phyloP scores from a whole-genome alignment of 805 yeast species.

The Isabelozyma rhagii region DNA sequence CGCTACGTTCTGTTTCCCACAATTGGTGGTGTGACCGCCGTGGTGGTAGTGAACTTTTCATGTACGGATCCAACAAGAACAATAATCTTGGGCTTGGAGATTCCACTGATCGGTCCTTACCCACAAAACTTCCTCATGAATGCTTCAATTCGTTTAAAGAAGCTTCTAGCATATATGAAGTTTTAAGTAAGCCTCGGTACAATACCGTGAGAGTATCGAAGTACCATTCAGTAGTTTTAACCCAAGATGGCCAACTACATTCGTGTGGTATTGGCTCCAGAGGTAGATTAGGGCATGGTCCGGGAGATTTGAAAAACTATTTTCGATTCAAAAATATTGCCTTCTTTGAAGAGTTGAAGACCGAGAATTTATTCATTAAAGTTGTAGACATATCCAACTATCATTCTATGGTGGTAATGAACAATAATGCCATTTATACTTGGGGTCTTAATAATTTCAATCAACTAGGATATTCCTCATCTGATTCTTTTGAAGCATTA shows the following conservation, averaged over 20 bases:
- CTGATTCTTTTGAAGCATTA: conserved; percentile 25
- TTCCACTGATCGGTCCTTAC: conserved; percentile 43
- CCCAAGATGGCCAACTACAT: conserved; percentile 53
- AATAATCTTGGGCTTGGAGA: conserved; percentile 67
- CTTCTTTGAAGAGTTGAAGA: conserved; percentile 24
- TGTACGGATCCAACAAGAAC: conserved; percentile 63
- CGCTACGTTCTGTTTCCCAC: conserved; percentile 2
- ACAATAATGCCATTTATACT: conserved; percentile 52
- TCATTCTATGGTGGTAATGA: conserved; percentile 61
- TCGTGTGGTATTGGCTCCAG: conserved; percentile 66
- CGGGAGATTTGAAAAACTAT: conserved; percentile 33
- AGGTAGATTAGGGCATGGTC: conserved; percentile 66
- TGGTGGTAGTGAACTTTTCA: conserved; percentile 58
- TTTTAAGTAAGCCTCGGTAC: conserved; percentile 39
- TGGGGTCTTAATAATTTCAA: conserved; percentile 77
- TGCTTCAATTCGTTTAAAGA: conserved; percentile 14
- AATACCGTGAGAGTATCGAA: conserved; percentile 53
- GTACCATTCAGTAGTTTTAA: conserved; percentile 60
- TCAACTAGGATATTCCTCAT: conserved; percentile 55
- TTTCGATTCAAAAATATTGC: conserved; percentile 44
- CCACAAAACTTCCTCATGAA: conserved; percentile 34
- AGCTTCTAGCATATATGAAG: conserved; percentile 7
- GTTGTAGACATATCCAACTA: conserved; percentile 57
- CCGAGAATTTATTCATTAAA: conserved; percentile 15
- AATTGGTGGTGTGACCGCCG: conserved; percentile 43